phyloP scores from a whole-genome alignment of 208 protist species.

The Phytomonas francai region DNA sequence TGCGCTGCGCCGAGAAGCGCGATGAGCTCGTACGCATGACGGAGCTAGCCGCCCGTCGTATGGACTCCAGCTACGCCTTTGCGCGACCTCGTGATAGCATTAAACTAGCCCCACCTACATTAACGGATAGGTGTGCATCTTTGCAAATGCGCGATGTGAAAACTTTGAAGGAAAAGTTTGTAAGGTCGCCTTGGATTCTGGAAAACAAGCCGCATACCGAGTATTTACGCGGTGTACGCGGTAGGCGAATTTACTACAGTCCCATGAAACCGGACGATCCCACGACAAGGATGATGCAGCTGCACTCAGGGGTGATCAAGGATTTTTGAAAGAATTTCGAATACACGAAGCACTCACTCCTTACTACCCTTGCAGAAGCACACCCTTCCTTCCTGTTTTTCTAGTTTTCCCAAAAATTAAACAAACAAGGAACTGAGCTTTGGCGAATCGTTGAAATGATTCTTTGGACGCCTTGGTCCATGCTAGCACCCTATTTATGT shows the following conservation, averaged over 20 bases:
- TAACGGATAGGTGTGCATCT: conserved; percentile 24
- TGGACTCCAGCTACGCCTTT: conserved; percentile 72
- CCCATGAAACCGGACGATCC: conserved; percentile 30
- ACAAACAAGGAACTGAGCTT: background rate
- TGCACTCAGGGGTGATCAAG: background rate
- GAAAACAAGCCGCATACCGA: conserved; percentile 23
- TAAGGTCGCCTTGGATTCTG: conserved; percentile 33
- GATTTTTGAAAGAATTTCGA: background rate
- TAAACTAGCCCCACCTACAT: conserved; percentile 24
- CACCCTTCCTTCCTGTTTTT: background rate
- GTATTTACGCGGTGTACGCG: conserved; percentile 46
- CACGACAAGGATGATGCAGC: background rate
- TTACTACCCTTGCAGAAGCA: background rate
- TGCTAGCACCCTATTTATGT: too few species aligned
- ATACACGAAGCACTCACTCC: background rate
- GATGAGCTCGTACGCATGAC: conserved; percentile 80
- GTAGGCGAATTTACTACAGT: conserved; percentile 29
- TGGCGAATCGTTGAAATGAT: background rate
- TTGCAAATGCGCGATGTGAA: conserved; percentile 23
- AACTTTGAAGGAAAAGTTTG: conserved; percentile 47
- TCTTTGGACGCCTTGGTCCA: background rate
- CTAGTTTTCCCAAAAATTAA: background rate
- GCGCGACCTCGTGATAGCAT: conserved; percentile 44
- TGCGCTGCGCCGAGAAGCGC: conserved; percentile 73
- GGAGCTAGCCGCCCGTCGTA: conserved; percentile 48